phyloP scores from a whole-genome alignment of 495 filamentous ascomycete genomes.

The Symbiotaphrina buchneri region DNA sequence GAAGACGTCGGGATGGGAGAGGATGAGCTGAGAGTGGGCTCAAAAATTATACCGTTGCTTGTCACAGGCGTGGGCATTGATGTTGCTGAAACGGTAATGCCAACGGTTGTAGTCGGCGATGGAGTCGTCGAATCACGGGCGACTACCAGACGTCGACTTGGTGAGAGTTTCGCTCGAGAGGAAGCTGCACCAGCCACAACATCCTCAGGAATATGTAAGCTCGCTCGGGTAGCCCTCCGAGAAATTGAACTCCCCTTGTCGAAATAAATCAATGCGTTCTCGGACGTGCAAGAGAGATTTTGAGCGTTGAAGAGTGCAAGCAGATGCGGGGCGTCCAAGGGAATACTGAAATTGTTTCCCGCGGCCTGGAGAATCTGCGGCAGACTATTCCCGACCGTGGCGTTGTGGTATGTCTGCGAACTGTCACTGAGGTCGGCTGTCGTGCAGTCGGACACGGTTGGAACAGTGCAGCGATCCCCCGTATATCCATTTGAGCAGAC shows the following conservation, averaged over 20 bases:
- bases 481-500: conserved; percentile 73
- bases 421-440: conserved; percentile 28
- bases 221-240: conserved; percentile 16
- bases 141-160: neutral
- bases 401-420: conserved; percentile 28
- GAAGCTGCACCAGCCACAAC: neutral
- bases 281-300: conserved; percentile 50
- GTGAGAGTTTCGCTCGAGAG: conserved; percentile 5
- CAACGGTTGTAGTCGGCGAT: neutral
- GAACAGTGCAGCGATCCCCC: conserved; percentile 44
- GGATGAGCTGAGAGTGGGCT: conserved; percentile 4
- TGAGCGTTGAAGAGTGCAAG: conserved; percentile 53
- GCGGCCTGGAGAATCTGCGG: conserved; percentile 45
- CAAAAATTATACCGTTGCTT: conserved; percentile 10
- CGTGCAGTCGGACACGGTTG: conserved; percentile 44
- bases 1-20: conserved; percentile 7
- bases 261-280: conserved; percentile 78
- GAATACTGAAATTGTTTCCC: conserved; percentile 47
- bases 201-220: neutral
- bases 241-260: no score
- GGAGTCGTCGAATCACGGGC: conserved; percentile 1
- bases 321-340: conserved; percentile 38
- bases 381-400: conserved; percentile 60
- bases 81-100: no score
- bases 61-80: no score